Evolutionary conservation across 1,284 basidiomycete species (phyloP), one percentile per base, ranked within the genome.

Genomic region (Sparassis latifolia): DNA sequence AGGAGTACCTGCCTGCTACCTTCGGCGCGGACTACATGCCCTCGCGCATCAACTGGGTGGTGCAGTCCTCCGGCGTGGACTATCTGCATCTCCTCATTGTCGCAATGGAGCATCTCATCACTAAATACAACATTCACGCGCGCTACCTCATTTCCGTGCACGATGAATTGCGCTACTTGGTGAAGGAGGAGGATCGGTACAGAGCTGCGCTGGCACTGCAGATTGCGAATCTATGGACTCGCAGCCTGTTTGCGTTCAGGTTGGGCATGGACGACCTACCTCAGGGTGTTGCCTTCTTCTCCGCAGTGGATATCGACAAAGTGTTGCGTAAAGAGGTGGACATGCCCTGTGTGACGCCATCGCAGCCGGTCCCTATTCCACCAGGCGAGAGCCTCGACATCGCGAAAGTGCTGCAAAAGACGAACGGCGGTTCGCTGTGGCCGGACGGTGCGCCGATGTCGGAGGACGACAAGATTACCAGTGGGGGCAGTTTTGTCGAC

Each of bases 21-120:
- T 86, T 89, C 53, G 89, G 89, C 20, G 73, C 85, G 1, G 91
- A 96, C 59, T 99, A 92, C 69, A 89, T 99, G 80, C 90, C 97
- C 0, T 96, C 92, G 10, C 82, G 96, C 30, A 96, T 99, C 72
- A 99, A 99, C 66, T 99, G 97, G 97, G 97, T 97, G 45, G 97
- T 99, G 5, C 97, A 99, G 66, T 97, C 93, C 5, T 97, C 93
- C 0, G 97, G 96, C 27, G 96, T 99, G 41, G 96, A 99, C 70
- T 99, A 99, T 64, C 82, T 99, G 10, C 96, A 99, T 63, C 82
- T 99, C 44, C 82, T 99, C 52, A 93, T 99, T 62, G 90, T 95
- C 31, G 81, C 93, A 1, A 98, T 99, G 94, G 85, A 96, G 54
- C 80, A 97, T 68, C 80, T 99, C 27, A 84, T 88, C 54, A 65